Evolutionary conservation across 2,329 filamentous ascomycete genomes (phyloP), one percentile per base, ranked within the genome.

Genomic region (Mycosphaerella sp.): DNA sequence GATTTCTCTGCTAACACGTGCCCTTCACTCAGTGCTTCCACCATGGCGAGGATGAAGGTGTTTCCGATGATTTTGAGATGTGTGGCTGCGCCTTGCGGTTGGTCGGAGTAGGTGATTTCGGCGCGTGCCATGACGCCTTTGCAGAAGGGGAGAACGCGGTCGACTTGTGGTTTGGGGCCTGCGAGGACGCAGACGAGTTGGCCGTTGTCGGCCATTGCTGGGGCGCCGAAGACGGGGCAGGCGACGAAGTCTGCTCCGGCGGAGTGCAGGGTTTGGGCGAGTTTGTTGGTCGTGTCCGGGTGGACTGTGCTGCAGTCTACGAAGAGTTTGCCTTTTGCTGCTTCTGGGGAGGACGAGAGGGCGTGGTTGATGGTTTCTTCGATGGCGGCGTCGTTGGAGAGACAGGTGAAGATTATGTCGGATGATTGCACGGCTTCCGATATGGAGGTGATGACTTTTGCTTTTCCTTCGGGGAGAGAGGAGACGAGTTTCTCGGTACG

Each of bases 231-330:
- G 4, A 90, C 81, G 9, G 84, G 83, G 61, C 79, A 81, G 1
- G 87, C 86, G 14, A 95, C 80, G 64, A 95, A 94, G 35, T 82
- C 75, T 2, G 79, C 88, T 5, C 86, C 86, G 18, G 76, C 75
- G 1, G 67, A 75, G 10, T 73, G 72, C 53, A 85, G 72, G 21
- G 70, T 73, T 59, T 80, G 74, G 21, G 83, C 83, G 2, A 88
- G 69, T 21, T 75, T 75, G 54, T 87, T 79, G 1, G 86, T 87
- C 3, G 86, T 89, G 49, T 90, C 85, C 0, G 90, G 89, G 68
- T 93, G 86, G 32, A 95, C 80, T 21, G 89, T 95, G 3, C 87
- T 93, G 75, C 86, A 90, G 65, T 95, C 89, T 28, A 95, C 79
- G 59, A 95, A 84, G 13, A 93, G 73, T 72, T 95, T 95, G 55